phyloP scores from a whole-genome alignment of 176 grass and related monocot genomes.

The Musa acuminata region DNA sequence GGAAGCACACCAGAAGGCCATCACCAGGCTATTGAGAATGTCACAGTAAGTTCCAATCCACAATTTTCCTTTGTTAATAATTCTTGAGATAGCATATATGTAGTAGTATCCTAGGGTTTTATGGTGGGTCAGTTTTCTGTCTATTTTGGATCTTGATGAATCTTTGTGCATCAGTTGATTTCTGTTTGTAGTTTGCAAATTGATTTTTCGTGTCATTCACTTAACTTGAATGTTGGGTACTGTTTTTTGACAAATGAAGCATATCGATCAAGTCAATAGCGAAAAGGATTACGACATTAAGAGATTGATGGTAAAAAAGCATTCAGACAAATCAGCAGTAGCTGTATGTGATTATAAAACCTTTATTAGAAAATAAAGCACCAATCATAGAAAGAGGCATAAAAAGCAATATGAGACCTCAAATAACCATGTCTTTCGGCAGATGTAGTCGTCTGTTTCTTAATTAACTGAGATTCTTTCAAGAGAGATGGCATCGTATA shows the following conservation, averaged over 20 bases:
- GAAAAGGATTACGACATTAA: not conserved
- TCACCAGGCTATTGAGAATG: slow-evolving; percentile 70
- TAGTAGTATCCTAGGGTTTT: not conserved
- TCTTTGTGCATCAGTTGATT: not conserved
- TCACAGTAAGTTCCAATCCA: slow-evolving; percentile 60
- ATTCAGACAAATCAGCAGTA: no score
- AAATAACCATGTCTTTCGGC: no score
- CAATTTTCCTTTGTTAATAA: not conserved
- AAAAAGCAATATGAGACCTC: no score
- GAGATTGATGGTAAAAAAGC: not conserved
- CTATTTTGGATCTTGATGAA: not conserved
- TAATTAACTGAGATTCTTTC: no score
- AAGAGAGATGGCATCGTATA: no score
- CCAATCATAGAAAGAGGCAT: no score
- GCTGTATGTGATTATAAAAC: no score
- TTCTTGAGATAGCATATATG: not conserved
- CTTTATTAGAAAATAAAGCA: no score
- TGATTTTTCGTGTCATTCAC: no score
- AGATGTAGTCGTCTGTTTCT: no score
- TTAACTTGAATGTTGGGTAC: not conserved
- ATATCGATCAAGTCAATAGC: not conserved
- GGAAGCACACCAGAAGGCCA: slow-evolving; percentile 53
- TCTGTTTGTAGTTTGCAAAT: not conserved
- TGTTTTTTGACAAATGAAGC: not conserved
- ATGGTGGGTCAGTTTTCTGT: not conserved